Conservation (phyloP, 176 grass and related monocot species). For the Oryza glumipatula region DNA sequence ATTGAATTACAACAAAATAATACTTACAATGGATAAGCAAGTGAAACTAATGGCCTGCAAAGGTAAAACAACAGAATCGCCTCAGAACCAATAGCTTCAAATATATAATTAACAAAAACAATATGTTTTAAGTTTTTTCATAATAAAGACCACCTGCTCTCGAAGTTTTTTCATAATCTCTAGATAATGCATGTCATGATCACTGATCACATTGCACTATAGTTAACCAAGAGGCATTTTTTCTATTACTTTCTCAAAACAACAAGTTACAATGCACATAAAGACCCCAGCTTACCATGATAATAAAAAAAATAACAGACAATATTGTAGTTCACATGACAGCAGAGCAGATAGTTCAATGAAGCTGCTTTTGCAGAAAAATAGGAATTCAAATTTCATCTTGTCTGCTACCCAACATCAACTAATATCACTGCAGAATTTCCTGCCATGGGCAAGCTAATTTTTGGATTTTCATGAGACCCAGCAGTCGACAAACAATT, state of each 20-base stretch:
- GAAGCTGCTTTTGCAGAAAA: conserved; percentile 3
- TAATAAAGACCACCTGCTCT: not conserved
- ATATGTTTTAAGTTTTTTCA: not conserved
- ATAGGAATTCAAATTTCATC: not conserved
- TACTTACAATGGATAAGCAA: conserved; percentile 97
- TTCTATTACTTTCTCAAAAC: not conserved
- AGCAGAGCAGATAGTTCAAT: not conserved
- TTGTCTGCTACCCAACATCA: not conserved
- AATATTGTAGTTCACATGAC: not conserved
- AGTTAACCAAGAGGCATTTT: conserved; percentile 9
- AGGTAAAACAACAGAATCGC: conserved; percentile 13
- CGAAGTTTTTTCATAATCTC: not conserved
- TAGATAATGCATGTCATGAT: not conserved
- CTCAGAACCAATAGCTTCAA: not conserved
- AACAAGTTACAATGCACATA: not conserved
- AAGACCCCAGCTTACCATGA: not conserved
- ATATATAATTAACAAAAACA: not conserved
- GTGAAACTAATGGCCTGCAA: conserved; percentile 86
- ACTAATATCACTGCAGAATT: not conserved
- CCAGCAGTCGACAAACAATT: not conserved
- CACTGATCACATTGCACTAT: not conserved
- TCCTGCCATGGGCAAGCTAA: not conserved
- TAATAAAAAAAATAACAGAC: not conserved
- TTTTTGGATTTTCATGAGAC: not conserved
- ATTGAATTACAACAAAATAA: not conserved